A percentile compares a stretch with the other conserved stretches of the same genome.
Conservation (phyloP, 805 yeast genomes). For the Ogataea angusta region DNA sequence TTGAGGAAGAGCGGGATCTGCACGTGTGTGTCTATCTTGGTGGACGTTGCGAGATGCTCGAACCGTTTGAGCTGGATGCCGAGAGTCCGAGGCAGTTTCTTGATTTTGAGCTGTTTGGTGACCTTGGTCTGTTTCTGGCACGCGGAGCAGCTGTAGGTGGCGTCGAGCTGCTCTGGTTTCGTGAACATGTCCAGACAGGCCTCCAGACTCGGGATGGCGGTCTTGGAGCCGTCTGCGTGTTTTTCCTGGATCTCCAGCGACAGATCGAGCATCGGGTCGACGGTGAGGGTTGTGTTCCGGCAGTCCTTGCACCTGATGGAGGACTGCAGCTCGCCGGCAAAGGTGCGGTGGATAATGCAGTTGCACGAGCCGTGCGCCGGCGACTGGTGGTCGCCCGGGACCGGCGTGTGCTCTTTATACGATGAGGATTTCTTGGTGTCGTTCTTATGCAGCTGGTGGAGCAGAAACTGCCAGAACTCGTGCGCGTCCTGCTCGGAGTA, state of each 20-base stretch:
- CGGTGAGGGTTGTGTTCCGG: conserved; percentile 56
- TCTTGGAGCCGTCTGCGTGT: conserved; percentile 20
- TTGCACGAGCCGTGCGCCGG: conserved; percentile 41
- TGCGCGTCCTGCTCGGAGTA: conserved; percentile 98
- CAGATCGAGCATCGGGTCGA: conserved; percentile 88
- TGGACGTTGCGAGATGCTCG: conserved; percentile 56
- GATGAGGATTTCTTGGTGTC: conserved; percentile 29
- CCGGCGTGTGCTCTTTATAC: conserved; percentile 24
- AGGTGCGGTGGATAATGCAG: conserved; percentile 80
- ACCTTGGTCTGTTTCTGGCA: conserved; percentile 67
- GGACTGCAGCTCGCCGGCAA: conserved; percentile 80
- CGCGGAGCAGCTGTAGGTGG: conserved; percentile 62
- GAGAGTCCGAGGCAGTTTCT: conserved; percentile 70
- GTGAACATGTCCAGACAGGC: conserved; percentile 79
- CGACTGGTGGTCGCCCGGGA: conserved; percentile 2
- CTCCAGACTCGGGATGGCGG: conserved; percentile 38
- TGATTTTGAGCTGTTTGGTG: conserved; percentile 65
- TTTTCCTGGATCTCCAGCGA: conserved; percentile 66
- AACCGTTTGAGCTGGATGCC: conserved; percentile 83
- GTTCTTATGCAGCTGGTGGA: conserved; percentile 74
- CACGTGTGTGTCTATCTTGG: conserved; percentile 75
- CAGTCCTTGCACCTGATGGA: conserved; percentile 74
- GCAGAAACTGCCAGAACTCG: conserved; percentile 90
- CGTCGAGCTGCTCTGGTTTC: conserved; percentile 70
- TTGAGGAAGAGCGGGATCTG: conserved; percentile 71